A percentile compares a stretch with the other conserved stretches of the same genome.
Evolutionary conservation across 2,329 filamentous ascomycete genomes (phyloP).

Genomic region (Ascochyta viciae-villosae): DNA sequence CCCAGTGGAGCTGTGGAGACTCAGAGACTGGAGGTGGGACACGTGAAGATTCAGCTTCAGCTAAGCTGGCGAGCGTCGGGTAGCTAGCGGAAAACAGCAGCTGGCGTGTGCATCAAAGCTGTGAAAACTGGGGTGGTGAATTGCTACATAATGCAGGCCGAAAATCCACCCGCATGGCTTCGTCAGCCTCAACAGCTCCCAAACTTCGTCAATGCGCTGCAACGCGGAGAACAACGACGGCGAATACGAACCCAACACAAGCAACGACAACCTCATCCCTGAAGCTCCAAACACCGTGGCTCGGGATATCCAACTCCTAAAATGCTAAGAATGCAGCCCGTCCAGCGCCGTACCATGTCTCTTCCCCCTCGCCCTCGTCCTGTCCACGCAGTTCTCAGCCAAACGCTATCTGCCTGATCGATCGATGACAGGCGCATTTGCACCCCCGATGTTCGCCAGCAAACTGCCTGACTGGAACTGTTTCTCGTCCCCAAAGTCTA

Average conservation of each 20-base stretch:
- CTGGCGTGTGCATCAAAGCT: conserved; percentile 13
- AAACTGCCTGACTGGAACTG: conserved; percentile 58
- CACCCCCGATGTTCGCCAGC: conserved; percentile 51
- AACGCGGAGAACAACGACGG: background rate
- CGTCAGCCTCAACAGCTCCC: conserved; percentile 15
- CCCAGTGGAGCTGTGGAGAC: conserved; percentile 14
- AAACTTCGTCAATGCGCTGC: conserved; percentile 10
- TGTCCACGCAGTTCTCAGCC: conserved; percentile 19
- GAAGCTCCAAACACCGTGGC: conserved; percentile 11
- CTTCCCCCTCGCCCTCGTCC: conserved; percentile 1
- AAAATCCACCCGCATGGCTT: conserved; percentile 14
- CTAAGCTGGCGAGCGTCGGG: conserved; percentile 11
- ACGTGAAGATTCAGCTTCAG: conserved; percentile 13
- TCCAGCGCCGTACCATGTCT: background rate
- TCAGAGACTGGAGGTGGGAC: conserved; percentile 17
- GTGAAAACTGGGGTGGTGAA: conserved; percentile 7
- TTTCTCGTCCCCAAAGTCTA: conserved; percentile 52
- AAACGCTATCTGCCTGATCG: conserved; percentile 33
- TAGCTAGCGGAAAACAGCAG: conserved; percentile 11
- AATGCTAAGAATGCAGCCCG: conserved; percentile 18
- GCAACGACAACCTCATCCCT: conserved; percentile 1
- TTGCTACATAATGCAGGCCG: conserved; percentile 10
- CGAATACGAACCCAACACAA: conserved; percentile 17
- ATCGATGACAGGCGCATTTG: conserved; percentile 48
- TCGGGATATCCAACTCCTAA: conserved; percentile 25